Conservation (phyloP, 176 grass and related monocot species). For the Chloris gayana region DNA sequence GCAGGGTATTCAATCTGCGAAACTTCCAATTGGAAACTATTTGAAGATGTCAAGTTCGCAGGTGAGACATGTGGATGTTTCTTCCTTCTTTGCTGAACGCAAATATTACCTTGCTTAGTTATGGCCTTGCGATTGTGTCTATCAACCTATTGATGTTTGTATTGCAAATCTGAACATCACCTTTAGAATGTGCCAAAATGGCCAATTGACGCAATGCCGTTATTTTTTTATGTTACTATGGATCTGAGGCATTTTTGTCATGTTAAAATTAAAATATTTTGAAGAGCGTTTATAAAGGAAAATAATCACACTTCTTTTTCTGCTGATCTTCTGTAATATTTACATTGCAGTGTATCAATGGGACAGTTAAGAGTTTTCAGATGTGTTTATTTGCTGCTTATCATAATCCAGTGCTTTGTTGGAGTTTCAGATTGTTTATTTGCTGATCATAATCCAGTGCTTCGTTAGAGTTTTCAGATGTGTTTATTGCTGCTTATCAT, state of each 20-base stretch:
- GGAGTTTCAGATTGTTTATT: too few relatives aligned
- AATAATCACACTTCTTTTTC: neutral
- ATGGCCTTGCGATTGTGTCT: neutral
- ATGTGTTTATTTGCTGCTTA: neutral
- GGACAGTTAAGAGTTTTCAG: neutral
- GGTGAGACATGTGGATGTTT: constrained; percentile 42
- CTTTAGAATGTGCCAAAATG: neutral
- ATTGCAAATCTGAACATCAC: neutral
- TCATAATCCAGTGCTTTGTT: neutral
- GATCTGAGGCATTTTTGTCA: neutral
- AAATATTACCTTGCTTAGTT: neutral
- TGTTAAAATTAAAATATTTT: neutral
- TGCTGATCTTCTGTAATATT: neutral
- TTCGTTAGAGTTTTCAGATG: too few relatives aligned
- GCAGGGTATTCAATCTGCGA: constrained; percentile 89
- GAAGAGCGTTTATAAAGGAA: neutral
- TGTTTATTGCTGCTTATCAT: too few relatives aligned
- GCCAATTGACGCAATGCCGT: neutral
- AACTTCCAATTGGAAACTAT: constrained; percentile 82
- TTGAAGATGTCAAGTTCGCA: constrained; percentile 97
- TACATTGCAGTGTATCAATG: neutral
- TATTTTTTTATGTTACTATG: neutral
- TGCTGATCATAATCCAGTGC: too few relatives aligned
- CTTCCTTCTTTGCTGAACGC: neutral
- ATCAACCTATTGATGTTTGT: neutral